Evolutionary conservation across 2,329 filamentous ascomycete genomes (phyloP), one percentile per base, ranked within the genome.

Genomic region (Aspergillus oerlinghausenensis): DNA sequence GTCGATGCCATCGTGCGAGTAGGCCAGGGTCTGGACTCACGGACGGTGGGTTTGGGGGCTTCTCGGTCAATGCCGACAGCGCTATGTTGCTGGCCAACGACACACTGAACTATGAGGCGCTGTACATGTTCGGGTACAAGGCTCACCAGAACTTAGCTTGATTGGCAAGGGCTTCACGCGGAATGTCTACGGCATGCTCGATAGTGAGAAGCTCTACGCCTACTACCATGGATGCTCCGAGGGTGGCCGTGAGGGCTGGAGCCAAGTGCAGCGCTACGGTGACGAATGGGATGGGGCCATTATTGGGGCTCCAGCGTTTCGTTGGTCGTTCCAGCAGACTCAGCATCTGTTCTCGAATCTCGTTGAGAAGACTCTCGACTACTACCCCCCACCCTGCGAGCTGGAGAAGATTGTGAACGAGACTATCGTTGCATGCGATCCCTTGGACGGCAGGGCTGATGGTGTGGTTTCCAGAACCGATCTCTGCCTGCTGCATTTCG

Each of bases 171-270:
- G 14, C 14, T 17, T 38, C 14, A 17, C 32, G 11, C 32, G 32
- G 5, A 38, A 38, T 5, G 14, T 38, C 14, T 38, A 38, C 32
- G 14, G 32, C 14, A 38, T 38, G 32, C 5, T 14, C 14, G 14
- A 38, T 3, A 38, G 32, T 6, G 14, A 38, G 32, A 38, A 38
- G 5, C 32, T 38, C 11, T 38, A 38, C 14, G 5, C 78, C 0
- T 82, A 82, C 67, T 83, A 78, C 57, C 74, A 80, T 54, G 79
- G 79, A 1, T 82, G 80, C 62, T 82, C 79, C 3, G 80, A 82
- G 54, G 80, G 80, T 23, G 80, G 32, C 32, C 32, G 32, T 7
- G 32, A 38, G 14, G 32, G 32, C 14, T 38, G 32, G 32, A 38
- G 32, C 47, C 79, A 82, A 63, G 71, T 79, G 1, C 80, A 82